phyloP scores from a whole-genome alignment of 2,329 filamentous ascomycete species.

The Colletotrichum godetiae region DNA sequence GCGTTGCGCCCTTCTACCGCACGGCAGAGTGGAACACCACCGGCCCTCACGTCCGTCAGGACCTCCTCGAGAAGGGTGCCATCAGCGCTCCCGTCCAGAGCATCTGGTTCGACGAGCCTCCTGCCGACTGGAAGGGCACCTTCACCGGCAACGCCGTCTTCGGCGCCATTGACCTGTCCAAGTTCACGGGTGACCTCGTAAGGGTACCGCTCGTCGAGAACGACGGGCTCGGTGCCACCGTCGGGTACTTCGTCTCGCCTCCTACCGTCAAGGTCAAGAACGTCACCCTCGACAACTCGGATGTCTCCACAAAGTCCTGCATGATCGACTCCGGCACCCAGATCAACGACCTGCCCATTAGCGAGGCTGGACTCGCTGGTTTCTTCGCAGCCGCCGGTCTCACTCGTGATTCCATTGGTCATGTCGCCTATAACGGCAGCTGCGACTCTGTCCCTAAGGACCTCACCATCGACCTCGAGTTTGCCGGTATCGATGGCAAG shows the following conservation, averaged over 20 bases:
- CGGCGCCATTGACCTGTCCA: constrained; percentile 23
- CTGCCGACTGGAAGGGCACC: constrained; percentile 19
- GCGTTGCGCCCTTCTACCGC: constrained; percentile 24
- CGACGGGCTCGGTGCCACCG: constrained; percentile 17
- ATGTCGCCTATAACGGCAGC: constrained; percentile 11
- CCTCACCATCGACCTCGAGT: constrained; percentile 25
- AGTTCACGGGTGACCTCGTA: constrained; percentile 21
- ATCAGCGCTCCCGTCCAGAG: constrained; percentile 30
- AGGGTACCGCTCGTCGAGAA: constrained; percentile 11
- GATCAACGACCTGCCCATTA: constrained; percentile 19
- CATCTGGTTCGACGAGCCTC: constrained; percentile 31
- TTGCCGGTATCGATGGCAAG: constrained; percentile 15
- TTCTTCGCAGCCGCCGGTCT: constrained; percentile 10
- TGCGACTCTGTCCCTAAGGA: constrained; percentile 21
- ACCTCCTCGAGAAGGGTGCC: constrained; percentile 18
- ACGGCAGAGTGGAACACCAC: constrained; percentile 25
- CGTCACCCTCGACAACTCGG: constrained; percentile 8
- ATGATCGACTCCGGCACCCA: constrained; percentile 23
- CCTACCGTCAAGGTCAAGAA: constrained; percentile 23
- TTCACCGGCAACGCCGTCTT: constrained; percentile 28
- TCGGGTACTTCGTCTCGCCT: constrained; percentile 23
- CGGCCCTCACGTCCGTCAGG: constrained; percentile 25
- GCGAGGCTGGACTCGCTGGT: neutral
- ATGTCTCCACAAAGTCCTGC: neutral
- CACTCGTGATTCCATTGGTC: constrained; percentile 2